Evolutionary conservation across 805 yeast species (phyloP), one percentile per base, ranked within the genome.

Genomic region (Vanderwaltozyma polyspora): DNA sequence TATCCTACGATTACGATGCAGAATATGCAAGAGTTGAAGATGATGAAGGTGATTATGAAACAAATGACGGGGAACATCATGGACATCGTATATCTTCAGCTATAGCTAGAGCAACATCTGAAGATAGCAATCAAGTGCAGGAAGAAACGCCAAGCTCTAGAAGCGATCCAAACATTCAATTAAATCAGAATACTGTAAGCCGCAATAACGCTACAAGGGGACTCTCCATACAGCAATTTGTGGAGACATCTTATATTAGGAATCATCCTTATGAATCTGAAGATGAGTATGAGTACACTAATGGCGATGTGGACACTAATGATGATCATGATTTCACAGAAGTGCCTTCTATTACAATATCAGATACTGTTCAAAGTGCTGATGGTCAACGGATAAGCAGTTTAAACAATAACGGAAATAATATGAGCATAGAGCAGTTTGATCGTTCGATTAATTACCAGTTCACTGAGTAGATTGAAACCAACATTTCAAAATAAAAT

Each of bases 1-100:
- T 38, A 19, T 52, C 60, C 1, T 65, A 60, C 22, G 67, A 62
- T 32, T 59, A 58, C 14, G 62, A 52, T 21, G 53, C 50, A 18
- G 58, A 57, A 19, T 55, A 45, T 27, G 66, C 56, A 21, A 52
- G 52, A 27, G 59, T 51, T 9, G 55, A 46, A 17, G 47, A 45
- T 10, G 51, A 44, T 4, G 48, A 45, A 6, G 45, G 45, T 8
- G 46, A 38, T 21, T n/a, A n/a, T n/a, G n/a, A n/a, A n/a, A n/a
- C n/a, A n/a, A n/a, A n/a, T n/a, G n/a, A n/a, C n/a, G n/a, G n/a
- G n/a, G n/a, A n/a, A n/a, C n/a, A n/a, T n/a, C n/a, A n/a, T n/a
- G n/a, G n/a, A n/a, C n/a, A n/a, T n/a, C n/a, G n/a, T n/a, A n/a
- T n/a, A n/a, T n/a, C n/a, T n/a, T n/a, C n/a, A n/a, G n/a, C n/a